These are phyloP conservation scores for Macrolepiota albuminosa DNA, from an alignment of 768 basidiomycete genomes.

Conservation along the genomic window DNA sequence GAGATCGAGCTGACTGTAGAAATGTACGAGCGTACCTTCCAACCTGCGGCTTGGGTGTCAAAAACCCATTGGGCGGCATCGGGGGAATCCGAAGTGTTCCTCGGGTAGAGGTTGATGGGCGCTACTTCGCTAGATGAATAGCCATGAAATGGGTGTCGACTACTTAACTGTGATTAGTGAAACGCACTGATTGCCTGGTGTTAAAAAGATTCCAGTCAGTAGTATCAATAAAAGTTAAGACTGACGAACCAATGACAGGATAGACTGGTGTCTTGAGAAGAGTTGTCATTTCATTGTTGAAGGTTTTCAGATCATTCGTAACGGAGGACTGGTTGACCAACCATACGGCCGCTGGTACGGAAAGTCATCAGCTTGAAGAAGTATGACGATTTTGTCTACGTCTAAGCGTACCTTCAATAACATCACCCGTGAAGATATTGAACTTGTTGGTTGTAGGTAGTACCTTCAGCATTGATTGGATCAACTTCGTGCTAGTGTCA, in stretches of 20 bases:
- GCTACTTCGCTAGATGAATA: slow-evolving; percentile 41
- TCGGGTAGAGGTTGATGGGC: slow-evolving; percentile 56
- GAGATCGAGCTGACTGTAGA: not conserved
- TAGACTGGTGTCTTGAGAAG: slow-evolving; percentile 39
- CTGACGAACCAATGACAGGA: slow-evolving; percentile 42
- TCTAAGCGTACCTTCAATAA: slow-evolving; percentile 44
- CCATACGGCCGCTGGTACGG: slow-evolving; percentile 43
- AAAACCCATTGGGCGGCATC: slow-evolving; percentile 53
- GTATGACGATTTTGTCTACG: not conserved
- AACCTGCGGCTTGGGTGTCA: slow-evolving; percentile 43
- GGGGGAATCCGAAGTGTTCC: slow-evolving; percentile 32
- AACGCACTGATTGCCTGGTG: slow-evolving; percentile 46
- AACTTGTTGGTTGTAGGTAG: slow-evolving; percentile 38
- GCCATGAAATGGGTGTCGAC: not conserved
- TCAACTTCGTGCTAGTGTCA: slow-evolving; percentile 46
- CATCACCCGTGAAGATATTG: slow-evolving; percentile 62
- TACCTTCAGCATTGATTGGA: slow-evolving; percentile 44
- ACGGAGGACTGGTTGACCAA: slow-evolving; percentile 37
- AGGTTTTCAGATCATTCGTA: slow-evolving; percentile 33
- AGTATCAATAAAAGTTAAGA: not conserved
- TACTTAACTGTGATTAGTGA: not conserved
- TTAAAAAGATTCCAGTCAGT: not conserved
- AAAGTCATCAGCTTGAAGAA: not conserved
- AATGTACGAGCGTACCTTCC: slow-evolving; percentile 32
- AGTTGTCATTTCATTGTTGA: slow-evolving; percentile 41